Base-by-base conservation (phyloP, 1,284 basidiomycete species). In the Malassezia pachydermatis region DNA sequence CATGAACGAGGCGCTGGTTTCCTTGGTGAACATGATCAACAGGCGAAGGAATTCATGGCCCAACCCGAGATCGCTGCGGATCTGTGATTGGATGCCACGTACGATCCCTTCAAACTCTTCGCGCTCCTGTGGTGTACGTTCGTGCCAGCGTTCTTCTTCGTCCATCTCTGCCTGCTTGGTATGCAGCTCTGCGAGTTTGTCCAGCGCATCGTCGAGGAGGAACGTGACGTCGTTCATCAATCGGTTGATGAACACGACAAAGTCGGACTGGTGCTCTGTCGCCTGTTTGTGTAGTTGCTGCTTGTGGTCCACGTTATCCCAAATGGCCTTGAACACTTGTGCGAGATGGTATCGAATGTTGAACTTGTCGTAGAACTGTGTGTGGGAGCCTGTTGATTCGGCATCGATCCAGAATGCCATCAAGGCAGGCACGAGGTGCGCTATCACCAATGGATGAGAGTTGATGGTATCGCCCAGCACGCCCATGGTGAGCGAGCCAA, bases 141-240 rank as follows among this genome's bases (percentile, higher is more conserved):
- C 75, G 0, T 78, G 75, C 84, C 86, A 95, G 1, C 77, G 73
- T 3, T 74, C 78, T 33, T 76, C 75, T 69, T 88, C 80, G 33
- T 81, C 81, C 83, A 90, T 89, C 72, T 90, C 84, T 0, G 76
- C 75, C 72, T 95, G 84, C 45, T 95, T 83, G 39, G 79, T 80
- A 70, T 87, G 82, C 58, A 98, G 89, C 70, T 90, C 86, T 5
- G 81, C 77, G 41, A 99, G 77, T 63, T 90, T 86, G 59, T 82
- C 83, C 45, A 98, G 77, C 4, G 89, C 92, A 67, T 99, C 94
- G 70, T 98, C 92, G 76, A 99, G 82, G 54, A 98, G 82, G 74
- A 89, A 98, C 1, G 94, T 98, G 37, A 94, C 89, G 67, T 99
- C 94, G 78, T 95, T 96, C 78, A 98, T 95, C 80, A 98, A 84